These are phyloP conservation scores for Scytalidium lignicola DNA, from an alignment of 2,329 filamentous ascomycete genomes.

Conservation along the genomic window DNA sequence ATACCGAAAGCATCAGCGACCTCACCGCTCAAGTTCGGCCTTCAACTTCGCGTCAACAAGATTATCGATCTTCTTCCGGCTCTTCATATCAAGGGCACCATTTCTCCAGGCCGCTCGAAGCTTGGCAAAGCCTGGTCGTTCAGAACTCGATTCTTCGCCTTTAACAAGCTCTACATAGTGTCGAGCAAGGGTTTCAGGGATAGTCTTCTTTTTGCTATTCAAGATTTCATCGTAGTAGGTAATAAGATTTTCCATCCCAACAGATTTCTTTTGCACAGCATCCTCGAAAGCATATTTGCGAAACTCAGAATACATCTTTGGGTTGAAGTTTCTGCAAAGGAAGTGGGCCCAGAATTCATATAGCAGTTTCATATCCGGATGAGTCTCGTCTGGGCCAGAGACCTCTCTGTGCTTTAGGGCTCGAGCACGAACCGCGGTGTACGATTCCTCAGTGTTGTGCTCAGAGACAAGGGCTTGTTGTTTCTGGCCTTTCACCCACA, in stretches of 20 bases:
- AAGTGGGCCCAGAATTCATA: conserved; percentile 75
- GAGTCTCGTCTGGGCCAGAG: conserved; percentile 32
- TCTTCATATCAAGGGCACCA: conserved; percentile 48
- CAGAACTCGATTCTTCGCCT: conserved; percentile 35
- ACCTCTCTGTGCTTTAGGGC: conserved; percentile 34
- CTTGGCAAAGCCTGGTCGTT: conserved; percentile 43
- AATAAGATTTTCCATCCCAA: conserved; percentile 58
- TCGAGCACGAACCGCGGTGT: conserved; percentile 32
- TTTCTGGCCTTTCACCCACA: conserved; percentile 31
- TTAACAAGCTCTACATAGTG: conserved; percentile 52
- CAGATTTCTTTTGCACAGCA: conserved; percentile 42
- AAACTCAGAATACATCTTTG: conserved; percentile 71
- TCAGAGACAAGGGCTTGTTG: conserved; percentile 28
- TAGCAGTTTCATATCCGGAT: conserved; percentile 58
- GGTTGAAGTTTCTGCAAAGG: conserved; percentile 68
- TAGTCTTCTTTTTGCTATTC: conserved; percentile 39
- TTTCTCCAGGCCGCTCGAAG: conserved; percentile 49
- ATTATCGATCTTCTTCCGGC: conserved; percentile 49
- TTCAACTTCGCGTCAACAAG: conserved; percentile 46
- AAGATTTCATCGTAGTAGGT: conserved; percentile 60
- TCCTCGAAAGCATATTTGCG: conserved; percentile 62
- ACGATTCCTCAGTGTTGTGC: conserved; percentile 28
- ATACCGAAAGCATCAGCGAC: conserved; percentile 13
- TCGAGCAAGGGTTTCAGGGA: conserved; percentile 46
- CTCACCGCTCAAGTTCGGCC: conserved; percentile 42